phyloP scores from a whole-genome alignment of 768 basidiomycete genomes.

The Exsudoporus frostii region DNA sequence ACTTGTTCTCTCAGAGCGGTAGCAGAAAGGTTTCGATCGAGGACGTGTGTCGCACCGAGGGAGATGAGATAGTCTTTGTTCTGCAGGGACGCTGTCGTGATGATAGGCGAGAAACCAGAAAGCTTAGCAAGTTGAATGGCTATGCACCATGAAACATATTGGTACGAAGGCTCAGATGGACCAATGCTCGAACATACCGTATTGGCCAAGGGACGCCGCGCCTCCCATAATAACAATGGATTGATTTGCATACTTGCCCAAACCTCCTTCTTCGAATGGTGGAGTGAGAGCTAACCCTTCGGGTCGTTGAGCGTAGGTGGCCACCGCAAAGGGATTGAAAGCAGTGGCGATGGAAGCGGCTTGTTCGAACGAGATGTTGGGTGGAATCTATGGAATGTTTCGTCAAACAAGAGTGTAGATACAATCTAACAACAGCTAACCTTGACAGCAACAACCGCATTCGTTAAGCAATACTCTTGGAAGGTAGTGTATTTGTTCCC shows the following conservation, averaged over 20 bases:
- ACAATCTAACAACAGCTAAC: not conserved
- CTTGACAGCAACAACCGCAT: constrained; percentile 16
- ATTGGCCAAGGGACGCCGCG: constrained; percentile 37
- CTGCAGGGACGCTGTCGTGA: constrained; percentile 37
- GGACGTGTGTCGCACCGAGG: constrained; percentile 37
- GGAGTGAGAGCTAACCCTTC: constrained; percentile 25
- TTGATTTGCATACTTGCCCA: constrained; percentile 31
- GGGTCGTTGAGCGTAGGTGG: constrained; percentile 28
- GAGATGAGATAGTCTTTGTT: constrained; percentile 29
- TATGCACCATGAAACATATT: not conserved
- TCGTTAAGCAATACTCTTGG: constrained; percentile 24
- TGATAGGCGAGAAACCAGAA: constrained; percentile 36
- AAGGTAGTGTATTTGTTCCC: constrained; percentile 9
- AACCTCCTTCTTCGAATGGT: constrained; percentile 28
- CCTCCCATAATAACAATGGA: constrained; percentile 38
- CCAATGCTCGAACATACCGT: constrained; percentile 17
- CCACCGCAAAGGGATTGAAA: constrained; percentile 33
- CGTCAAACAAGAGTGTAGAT: not conserved
- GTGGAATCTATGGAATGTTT: constrained; percentile 27
- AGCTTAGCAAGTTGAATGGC: constrained; percentile 33
- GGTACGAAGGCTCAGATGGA: not conserved
- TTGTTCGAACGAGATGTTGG: constrained; percentile 34
- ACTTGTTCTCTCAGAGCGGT: constrained; percentile 4
- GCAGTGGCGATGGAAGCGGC: constrained; percentile 35
- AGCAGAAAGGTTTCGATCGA: constrained; percentile 29